Evolutionary conservation across 2,329 filamentous ascomycete species (phyloP).

Genomic region (Alternaria brassicicola): DNA sequence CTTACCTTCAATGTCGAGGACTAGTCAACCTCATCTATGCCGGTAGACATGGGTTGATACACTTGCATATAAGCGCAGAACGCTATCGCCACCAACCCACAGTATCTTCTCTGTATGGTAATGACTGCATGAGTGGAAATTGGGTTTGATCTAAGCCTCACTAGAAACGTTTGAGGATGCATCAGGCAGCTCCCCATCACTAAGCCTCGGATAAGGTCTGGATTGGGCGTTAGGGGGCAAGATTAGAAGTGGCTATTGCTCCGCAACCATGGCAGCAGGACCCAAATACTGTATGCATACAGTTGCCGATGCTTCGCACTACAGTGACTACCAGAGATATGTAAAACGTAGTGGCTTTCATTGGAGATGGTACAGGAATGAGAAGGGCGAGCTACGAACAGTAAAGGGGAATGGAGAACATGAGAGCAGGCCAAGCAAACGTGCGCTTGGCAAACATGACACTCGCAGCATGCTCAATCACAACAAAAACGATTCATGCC

Average conservation of each 20-base stretch:
- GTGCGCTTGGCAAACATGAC: background rate
- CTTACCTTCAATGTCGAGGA: background rate
- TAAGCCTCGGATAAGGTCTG: background rate
- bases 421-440: background rate
- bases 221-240: background rate
- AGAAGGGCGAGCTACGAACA: background rate
- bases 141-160: background rate
- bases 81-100: background rate
- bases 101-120: background rate
- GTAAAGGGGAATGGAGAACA: background rate
- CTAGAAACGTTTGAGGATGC: background rate
- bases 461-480: background rate
- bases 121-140: background rate
- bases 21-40: background rate
- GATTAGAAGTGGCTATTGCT: background rate
- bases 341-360: background rate
- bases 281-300: background rate
- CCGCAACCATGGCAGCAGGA: background rate
- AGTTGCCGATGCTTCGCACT: background rate
- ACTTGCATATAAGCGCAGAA: background rate
- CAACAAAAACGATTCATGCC: background rate
- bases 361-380: background rate
- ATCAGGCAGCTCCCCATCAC: background rate
- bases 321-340: background rate
- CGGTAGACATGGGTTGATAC: background rate